Base-by-base conservation (phyloP, 2,329 filamentous ascomycete species). In the Sphaerulina vaccinii region DNA sequence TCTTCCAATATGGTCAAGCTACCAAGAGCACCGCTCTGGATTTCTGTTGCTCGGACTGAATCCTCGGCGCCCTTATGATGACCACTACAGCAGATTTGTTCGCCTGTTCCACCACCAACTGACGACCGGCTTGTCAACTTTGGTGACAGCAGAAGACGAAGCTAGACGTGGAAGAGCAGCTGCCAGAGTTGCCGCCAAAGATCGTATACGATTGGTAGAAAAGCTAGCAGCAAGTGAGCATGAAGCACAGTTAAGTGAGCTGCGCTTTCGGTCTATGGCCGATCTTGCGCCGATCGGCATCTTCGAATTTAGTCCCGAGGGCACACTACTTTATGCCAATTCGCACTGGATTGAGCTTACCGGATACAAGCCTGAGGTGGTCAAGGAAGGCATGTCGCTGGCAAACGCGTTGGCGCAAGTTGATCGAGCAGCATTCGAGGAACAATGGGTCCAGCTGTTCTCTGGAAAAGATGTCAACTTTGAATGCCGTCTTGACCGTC, bases 231-330 rank as follows among this genome's bases (percentile, higher is more conserved):
- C 56, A 8, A 55, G 50, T 15, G 52, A 57, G 23, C 55, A 59
- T 35, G 56, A 62, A 37, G 52, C 54, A 0, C 53, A 57, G 44
- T 43, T 63, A 3, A 67, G 59, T 5, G 68, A 70, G 29, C 52
- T 66, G 1, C 57, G 65, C 10, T 71, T 73, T 21, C 63, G 68
- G 16, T 58, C 63, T 2, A 71, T 72, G 57, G 69, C 70, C 1
- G 70, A 72, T 47, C 51, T 68, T 8, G 60, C 68, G 1, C 66
- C 70, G 1, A 59, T 72, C 10, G 69, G 60, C 3, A 72, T 73
- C 23, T 71, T 71, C 53, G 67, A 70, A 22, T 59, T 68, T 19
- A 61, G 64, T 32, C 53, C 63, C 6, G 21, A 53, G 10, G 69
- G 71, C 6, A 56, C 57, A 9, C 67, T 70, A 29, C 62, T 63